Conservation (phyloP, 305 asterid species). For the Stenogyne calaminthoides region DNA sequence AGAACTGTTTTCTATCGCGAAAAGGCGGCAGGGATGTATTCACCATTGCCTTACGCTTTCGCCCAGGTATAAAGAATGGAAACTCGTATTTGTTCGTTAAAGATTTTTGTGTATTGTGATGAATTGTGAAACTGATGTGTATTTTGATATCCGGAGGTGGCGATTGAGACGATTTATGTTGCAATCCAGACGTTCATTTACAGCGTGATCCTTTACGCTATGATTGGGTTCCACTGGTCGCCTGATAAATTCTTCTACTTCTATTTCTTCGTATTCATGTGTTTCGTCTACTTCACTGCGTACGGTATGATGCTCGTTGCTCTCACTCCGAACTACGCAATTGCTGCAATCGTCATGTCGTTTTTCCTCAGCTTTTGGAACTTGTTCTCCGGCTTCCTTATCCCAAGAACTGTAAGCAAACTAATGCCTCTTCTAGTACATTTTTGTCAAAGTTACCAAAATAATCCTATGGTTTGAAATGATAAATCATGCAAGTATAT, state of each 20-base stretch:
- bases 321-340: slow-evolving; percentile 84
- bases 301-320: slow-evolving; percentile 99
- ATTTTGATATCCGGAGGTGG: slow-evolving; percentile 51
- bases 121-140: background rate
- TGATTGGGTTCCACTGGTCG: slow-evolving; percentile 88
- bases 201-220: slow-evolving; percentile 73
- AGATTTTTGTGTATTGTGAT: background rate
- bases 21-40: slow-evolving; percentile 96
- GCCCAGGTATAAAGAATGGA: slow-evolving; percentile 61
- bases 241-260: slow-evolving; percentile 76
- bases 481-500: too few relatives aligned
- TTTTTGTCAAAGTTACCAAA: too few relatives aligned
- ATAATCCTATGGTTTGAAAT: too few relatives aligned
- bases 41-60: slow-evolving; percentile 90
- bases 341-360: slow-evolving; percentile 87
- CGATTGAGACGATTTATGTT: slow-evolving; percentile 70
- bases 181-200: slow-evolving; percentile 71
- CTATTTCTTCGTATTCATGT: slow-evolving; percentile 82
- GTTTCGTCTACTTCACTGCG: slow-evolving; percentile 80
- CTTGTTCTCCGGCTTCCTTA: slow-evolving; percentile 82
- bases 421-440: background rate
- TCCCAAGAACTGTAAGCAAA: slow-evolving; percentile 75
- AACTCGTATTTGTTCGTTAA: background rate
- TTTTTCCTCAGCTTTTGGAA: slow-evolving; percentile 99
- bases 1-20: slow-evolving; percentile 96